Conservation (phyloP, 2,329 filamentous ascomycete genomes). For the Cladophialophora exuberans region DNA sequence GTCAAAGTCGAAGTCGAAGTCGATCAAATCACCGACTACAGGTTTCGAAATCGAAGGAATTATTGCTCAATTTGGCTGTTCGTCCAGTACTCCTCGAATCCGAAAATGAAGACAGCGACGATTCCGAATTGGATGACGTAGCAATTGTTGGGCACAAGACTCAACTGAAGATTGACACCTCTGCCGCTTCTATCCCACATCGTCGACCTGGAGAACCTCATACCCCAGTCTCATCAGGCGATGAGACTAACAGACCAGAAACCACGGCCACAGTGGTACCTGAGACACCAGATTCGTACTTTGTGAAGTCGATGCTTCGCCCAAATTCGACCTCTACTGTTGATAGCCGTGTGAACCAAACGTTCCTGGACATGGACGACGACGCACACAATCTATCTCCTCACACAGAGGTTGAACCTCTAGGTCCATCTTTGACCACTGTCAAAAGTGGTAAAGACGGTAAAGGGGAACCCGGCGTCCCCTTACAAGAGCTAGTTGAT, state of each 20-base stretch:
- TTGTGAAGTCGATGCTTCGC: slow-evolving; percentile 30
- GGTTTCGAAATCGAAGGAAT: slow-evolving; percentile 28
- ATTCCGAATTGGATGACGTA: slow-evolving; percentile 23
- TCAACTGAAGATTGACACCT: slow-evolving; percentile 29
- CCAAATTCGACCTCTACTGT: slow-evolving; percentile 27
- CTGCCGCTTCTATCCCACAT: slow-evolving; percentile 15
- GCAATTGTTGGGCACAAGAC: slow-evolving; percentile 18
- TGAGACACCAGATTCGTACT: slow-evolving; percentile 33
- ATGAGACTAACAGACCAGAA: slow-evolving; percentile 21
- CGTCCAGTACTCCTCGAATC: slow-evolving; percentile 30
- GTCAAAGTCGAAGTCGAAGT: slow-evolving; percentile 29
- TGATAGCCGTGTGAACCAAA: slow-evolving; percentile 30
- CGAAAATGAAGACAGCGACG: slow-evolving; percentile 27
- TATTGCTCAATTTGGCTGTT: slow-evolving; percentile 25
- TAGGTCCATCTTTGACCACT: slow-evolving; percentile 8
- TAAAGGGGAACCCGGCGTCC: slow-evolving; percentile 42
- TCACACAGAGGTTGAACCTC: slow-evolving; percentile 14
- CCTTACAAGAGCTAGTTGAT: slow-evolving; percentile 75
- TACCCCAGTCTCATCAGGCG: slow-evolving; percentile 31
- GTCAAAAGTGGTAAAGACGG: slow-evolving; percentile 35
- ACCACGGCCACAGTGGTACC: slow-evolving; percentile 19
- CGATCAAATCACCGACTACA: slow-evolving; percentile 26
- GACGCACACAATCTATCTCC: slow-evolving; percentile 24
- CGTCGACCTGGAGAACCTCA: slow-evolving; percentile 26
- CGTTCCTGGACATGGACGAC: slow-evolving; percentile 37